Evolutionary conservation across 352 stramenopile genomes (phyloP), one percentile per base, ranked within the genome.

Genomic region (Blastocystis sp.): DNA sequence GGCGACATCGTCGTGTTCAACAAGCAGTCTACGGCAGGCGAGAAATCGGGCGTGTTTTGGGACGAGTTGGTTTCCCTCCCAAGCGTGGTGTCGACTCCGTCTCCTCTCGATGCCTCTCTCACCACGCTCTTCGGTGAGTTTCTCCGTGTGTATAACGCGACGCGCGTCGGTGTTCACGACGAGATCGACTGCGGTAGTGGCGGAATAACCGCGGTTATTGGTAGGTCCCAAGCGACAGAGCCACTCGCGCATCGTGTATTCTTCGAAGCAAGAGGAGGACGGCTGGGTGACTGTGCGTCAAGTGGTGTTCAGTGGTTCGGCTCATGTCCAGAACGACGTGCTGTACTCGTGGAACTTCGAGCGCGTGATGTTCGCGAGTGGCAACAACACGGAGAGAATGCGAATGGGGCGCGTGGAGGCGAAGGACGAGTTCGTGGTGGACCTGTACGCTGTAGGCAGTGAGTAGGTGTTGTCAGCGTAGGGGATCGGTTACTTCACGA

Each of bases 401-500:
- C 65, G 65, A 55, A 76, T 76, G 65, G 65, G 65, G 6, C 19
- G 31, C 45, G n/a, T 76, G 9, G 9, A 41, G 21, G 65, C n/a
- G 31, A 55, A 1, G n/a, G 39, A 39, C 39, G 65, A 76, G 31
- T 55, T 24, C 1, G 65, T 76, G 24, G 65, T 76, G 21, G 65
- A 76, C 31, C 24, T 76, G 24, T 76, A 76, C 39, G 65, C 65
- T 4, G 65, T 76, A 29, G 4, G 65, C 10, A 35, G 4, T 10
- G 21, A 37, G 16, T 41, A 29, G 21, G 39, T 3, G 12, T 10
- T 55, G 19, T 10, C 19, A 26, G 10, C 6, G 19, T 41, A 76
- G 65, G 65, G 65, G 45, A 76, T 76, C 24, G 65, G 65, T 9
- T 76, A 76, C 39, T 76, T 76, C 39, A 76, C 65, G 13, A 39